A percentile compares a stretch with the other conserved stretches of the same genome.
Evolutionary conservation across 257 asterid genomes (phyloP).

Genomic region (Ilex asprella): DNA sequence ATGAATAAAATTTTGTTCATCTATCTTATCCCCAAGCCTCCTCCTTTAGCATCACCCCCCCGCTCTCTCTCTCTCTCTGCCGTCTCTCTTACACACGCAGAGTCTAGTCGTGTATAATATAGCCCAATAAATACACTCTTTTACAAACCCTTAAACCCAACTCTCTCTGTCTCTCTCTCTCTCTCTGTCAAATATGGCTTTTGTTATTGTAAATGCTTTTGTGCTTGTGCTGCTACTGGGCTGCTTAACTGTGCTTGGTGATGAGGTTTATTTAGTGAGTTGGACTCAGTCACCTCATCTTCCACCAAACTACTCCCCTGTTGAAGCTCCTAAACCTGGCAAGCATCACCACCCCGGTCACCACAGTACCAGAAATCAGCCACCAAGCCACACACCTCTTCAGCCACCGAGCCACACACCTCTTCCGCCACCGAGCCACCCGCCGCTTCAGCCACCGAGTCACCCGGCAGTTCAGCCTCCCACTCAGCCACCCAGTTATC

Average conservation of each 20-base stretch:
- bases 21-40: no score
- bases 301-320: constrained; percentile 2
- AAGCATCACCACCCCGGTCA: not conserved
- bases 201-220: not conserved
- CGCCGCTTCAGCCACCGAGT: constrained; percentile 11
- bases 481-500: constrained; percentile 7
- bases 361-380: constrained; percentile 4
- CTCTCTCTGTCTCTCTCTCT: no score
- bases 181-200: no score
- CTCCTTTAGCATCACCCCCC: no score
- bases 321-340: constrained; percentile 13
- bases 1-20: no score
- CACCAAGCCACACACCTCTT: constrained; percentile 13
- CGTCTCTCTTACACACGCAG: no score
- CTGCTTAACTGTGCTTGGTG: constrained; percentile 12
- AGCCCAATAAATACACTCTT: no score
- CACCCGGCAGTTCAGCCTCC: constrained; percentile 18
- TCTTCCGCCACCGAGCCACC: constrained; percentile 7
- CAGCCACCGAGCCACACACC: constrained; percentile 10
- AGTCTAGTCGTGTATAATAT: no score
- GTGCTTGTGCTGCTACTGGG: constrained; percentile 21
- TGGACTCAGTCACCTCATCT: not conserved
- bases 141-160: no score
- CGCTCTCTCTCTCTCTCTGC: no score
- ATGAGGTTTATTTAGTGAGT: not conserved